Base-by-base conservation (phyloP, 2,329 filamentous ascomycete species). In the Ilyonectria destructans region DNA sequence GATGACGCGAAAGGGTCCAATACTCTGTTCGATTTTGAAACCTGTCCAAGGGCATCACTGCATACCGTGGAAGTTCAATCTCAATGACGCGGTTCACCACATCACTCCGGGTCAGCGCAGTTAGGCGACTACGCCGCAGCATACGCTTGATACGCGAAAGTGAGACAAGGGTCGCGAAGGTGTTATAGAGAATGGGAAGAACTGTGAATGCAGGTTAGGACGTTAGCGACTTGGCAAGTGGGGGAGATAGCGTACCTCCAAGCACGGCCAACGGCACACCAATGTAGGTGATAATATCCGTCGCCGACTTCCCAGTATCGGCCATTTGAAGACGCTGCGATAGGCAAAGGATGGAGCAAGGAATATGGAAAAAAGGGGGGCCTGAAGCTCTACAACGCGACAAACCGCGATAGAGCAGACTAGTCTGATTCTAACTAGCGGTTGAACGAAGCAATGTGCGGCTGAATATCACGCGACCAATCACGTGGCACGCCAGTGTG, bases 131-230 rank as follows among this genome's bases (percentile, higher is more conserved):
- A 62, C 85, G 84, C 17, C 85, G 80, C 4, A 92, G 85, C 79
- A 87, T 87, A 63, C 86, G 86, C 76, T 86, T 87, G 78, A 92
- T 90, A 55, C 86, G 86, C 45, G 88, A 88, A 2, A 90, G 82
- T 2, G 88, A 89, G 15, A 88, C 81, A 29, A 91, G 85, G 3
- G 89, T 90, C 29, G 86, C 84, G 60, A 89, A 81, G 21, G 87
- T 91, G 74, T 91, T 92, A 81, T 91, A 92, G 49, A 92, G 82
- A 58, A 92, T 92, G 0, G 90, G 90, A 6, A 91, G 82, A 23
- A 91, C 86, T 77, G 6, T 54, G 29, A 19, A 35, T 54, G 51
- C 10, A 5, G 21, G 23, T 58, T 35, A 55, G 46, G 5, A 48
- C 4, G n/a, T 55, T 19, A 19, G 35, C 13, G 7, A 6, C 13